Base-by-base conservation (phyloP, 306 rosid species). In the Cicer cuneatum region DNA sequence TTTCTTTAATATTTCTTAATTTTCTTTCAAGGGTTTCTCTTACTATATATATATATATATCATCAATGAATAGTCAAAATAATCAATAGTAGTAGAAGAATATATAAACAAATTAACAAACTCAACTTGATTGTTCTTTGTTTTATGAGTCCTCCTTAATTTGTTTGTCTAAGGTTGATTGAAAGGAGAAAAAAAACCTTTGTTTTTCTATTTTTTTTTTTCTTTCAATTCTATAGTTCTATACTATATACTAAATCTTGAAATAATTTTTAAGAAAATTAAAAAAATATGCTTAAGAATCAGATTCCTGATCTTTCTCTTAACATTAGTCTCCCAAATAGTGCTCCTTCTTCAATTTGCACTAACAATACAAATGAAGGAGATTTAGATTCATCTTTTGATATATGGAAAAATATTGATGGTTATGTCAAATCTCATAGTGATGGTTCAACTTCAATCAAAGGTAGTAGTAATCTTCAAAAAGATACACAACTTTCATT, bases 261-360 rank as follows among this genome's bases (percentile, higher is more conserved):
- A 56, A 47, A 75, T 65, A 46, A 74, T 76, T 69, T 70, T 67
- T 66, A 56, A 47, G 71, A 24, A 24, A 24, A 69, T 45, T 62
- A 57, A 49, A 47, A 10, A 33, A 85, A 75, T 69, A 88, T 85
- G 92, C 80, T 80, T 9, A 80, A 77, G 45, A 77, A 81, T 53
- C 73, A 77, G 68, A 86, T 89, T 84, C 96, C 96, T 71, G 97
- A 93, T 86, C 98, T 93, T 52, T 91, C 97, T 8, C 91, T 93
- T 5, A 84, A 90, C 74, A 91, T 93, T 48, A 85, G 90, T 78
- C 92, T 85, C 41, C 97, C 98, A 9, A 88, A 81, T 72, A 86
- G 85, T 73, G 85, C 87, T 43, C 79, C 87, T 16, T 79, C 89
- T 59, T 87, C 90, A 67, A 81, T 75, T 46, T 83, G 83, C 73